Evolutionary conservation across 78 protist species (phyloP).

Genomic region (Cavenderia fasciculata): DNA sequence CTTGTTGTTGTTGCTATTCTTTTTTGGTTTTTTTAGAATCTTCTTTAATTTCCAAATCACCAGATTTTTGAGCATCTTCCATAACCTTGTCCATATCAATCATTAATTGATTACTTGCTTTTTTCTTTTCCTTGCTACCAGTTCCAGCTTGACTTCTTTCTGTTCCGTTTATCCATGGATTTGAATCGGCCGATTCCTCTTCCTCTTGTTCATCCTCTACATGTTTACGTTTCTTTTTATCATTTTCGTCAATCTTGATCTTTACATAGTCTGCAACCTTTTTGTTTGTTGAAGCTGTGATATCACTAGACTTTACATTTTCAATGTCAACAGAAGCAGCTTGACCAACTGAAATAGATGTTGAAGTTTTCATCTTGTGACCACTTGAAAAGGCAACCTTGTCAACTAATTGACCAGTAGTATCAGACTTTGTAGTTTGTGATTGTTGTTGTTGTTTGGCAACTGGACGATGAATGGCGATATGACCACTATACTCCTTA

Average conservation of each 20-base stretch:
- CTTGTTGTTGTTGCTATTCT: not conserved
- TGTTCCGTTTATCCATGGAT: constrained; percentile 66
- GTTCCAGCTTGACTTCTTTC: not conserved
- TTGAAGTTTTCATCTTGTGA: constrained; percentile 29
- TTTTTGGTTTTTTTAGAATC: not conserved
- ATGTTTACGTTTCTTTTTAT: not conserved
- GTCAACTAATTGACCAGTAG: constrained; percentile 16
- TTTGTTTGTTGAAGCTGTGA: not conserved
- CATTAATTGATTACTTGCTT: constrained; percentile 25
- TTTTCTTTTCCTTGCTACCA: constrained; percentile 47
- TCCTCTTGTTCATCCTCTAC: constrained; percentile 23
- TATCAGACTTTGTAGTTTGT: not conserved
- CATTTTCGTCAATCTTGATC: constrained; percentile 8
- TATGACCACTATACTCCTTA: constrained; percentile 37
- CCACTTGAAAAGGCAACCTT: constrained; percentile 50
- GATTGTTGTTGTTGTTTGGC: not conserved
- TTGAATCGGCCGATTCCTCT: too few species aligned
- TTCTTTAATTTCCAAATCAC: not conserved
- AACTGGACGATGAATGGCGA: constrained; percentile 24
- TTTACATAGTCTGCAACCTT: not conserved
- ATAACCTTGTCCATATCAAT: constrained; percentile 19
- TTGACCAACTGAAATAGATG: constrained; percentile 7
- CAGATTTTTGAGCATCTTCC: not conserved
- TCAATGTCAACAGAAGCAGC: not conserved
- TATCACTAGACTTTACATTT: not conserved